Conservation (phyloP, 2,329 filamentous ascomycete genomes). For the Fusarium illudens region DNA sequence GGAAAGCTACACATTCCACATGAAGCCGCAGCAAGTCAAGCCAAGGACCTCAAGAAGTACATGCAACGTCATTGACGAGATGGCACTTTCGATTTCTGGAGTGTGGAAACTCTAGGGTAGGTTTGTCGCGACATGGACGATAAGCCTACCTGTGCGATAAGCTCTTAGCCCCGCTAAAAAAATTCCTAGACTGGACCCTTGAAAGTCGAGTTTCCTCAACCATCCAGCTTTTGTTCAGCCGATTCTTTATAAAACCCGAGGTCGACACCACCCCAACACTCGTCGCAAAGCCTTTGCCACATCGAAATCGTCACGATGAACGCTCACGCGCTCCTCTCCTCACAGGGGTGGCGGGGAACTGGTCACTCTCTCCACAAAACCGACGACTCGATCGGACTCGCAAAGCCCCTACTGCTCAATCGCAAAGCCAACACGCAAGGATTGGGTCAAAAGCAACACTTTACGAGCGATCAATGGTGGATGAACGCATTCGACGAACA, state of each 20-base stretch:
- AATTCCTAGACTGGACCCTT: slow-evolving; percentile 20
- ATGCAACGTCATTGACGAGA: background rate
- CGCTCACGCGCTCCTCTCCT: slow-evolving; percentile 80
- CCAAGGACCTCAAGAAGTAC: background rate
- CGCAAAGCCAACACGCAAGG: slow-evolving; percentile 84
- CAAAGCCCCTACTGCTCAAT: slow-evolving; percentile 82
- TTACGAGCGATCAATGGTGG: slow-evolving; percentile 91
- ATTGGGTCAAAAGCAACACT: slow-evolving; percentile 77
- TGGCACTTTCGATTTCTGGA: background rate
- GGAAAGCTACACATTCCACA: slow-evolving; percentile 12
- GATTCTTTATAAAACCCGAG: background rate
- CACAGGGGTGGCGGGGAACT: slow-evolving; percentile 89
- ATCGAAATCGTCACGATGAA: slow-evolving; percentile 67
- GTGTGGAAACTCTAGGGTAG: slow-evolving; percentile 7
- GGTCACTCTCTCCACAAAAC: slow-evolving; percentile 87
- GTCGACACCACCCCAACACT: background rate
- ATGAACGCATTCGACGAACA: slow-evolving; percentile 92
- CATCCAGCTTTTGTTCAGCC: background rate
- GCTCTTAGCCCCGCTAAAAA: slow-evolving; percentile 43
- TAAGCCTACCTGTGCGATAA: slow-evolving; percentile 23
- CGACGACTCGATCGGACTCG: slow-evolving; percentile 77
- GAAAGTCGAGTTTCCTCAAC: background rate
- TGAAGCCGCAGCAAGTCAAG: background rate
- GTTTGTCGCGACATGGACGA: background rate
- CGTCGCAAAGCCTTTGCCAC: background rate